phyloP scores from a whole-genome alignment of 306 rosid species.

The Datisca glomerata region DNA sequence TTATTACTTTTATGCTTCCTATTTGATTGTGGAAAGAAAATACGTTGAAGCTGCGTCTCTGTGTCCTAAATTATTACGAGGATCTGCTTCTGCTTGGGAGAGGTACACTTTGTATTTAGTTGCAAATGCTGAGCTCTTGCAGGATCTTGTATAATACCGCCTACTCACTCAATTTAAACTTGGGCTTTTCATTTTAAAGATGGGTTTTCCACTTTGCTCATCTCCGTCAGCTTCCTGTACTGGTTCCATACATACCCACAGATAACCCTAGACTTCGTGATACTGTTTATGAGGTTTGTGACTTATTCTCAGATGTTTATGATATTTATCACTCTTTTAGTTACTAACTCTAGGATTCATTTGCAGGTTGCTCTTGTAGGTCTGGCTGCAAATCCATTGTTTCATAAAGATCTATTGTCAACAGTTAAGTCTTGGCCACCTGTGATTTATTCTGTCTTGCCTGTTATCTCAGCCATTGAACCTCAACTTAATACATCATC shows the following conservation, averaged over 20 bases:
- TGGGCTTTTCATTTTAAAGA: too few relatives aligned
- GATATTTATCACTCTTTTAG: constrained; percentile 2
- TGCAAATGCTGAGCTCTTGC: constrained; percentile 95
- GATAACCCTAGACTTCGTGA: too few relatives aligned
- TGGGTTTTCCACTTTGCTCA: too few relatives aligned
- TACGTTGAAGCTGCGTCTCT: constrained; percentile 84
- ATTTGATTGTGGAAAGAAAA: constrained; percentile 91
- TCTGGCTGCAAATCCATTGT: too few relatives aligned
- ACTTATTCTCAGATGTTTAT: too few relatives aligned
- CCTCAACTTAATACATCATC: constrained; percentile 83
- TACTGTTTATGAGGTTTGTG: constrained; percentile 89
- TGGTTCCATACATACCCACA: constrained; percentile 86
- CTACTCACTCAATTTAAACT: too few relatives aligned
- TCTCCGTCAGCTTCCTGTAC: constrained; percentile 88
- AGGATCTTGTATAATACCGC: constrained; percentile 45
- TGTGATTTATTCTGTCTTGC: constrained; percentile 56
- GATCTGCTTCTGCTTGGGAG: too few relatives aligned
- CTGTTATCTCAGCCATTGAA: constrained; percentile 89
- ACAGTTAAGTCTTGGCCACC: too few relatives aligned
- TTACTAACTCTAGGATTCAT: constrained; percentile 6
- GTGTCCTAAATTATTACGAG: constrained; percentile 82
- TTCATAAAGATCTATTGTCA: too few relatives aligned
- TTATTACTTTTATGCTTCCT: too few relatives aligned
- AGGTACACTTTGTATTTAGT: too few relatives aligned
- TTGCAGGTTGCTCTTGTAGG: constrained; percentile 92